These are phyloP conservation scores for Rhizophagus sp. DNA, from an alignment of 192 early-diverging fungal species.

Conservation along the genomic window DNA sequence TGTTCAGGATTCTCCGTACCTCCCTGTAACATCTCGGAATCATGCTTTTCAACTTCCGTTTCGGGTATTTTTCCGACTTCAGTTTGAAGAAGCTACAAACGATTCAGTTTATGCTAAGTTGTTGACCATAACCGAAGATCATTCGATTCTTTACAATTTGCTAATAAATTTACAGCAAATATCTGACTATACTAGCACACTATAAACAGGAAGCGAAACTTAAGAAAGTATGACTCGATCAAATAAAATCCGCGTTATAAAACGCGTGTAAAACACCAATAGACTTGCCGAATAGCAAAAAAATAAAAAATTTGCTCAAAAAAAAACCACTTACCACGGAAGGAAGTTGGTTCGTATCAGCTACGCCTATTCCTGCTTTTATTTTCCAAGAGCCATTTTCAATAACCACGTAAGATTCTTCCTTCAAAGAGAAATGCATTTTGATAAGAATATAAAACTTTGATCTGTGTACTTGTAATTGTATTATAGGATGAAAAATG, in stretches of 20 bases:
- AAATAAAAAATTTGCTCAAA: not conserved
- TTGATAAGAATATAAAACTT: too few relatives aligned
- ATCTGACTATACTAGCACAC: too few relatives aligned
- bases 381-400: constrained; percentile 79
- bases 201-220: too few relatives aligned
- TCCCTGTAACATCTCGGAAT: constrained; percentile 17
- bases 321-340: constrained; percentile 52
- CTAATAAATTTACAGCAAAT: not conserved
- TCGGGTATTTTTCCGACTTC: constrained; percentile 26
- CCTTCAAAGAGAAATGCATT: constrained; percentile 56
- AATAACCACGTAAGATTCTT: constrained; percentile 85
- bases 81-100: constrained; percentile 5
- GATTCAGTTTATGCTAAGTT: constrained; percentile 1
- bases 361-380: constrained; percentile 73
- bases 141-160: not conserved
- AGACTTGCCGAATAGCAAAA: not conserved
- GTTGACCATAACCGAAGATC: not conserved
- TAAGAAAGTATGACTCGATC: too few relatives aligned
- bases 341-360: constrained; percentile 76
- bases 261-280: not conserved
- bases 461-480: too few relatives aligned
- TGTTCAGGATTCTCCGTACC: constrained; percentile 8
- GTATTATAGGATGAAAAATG: too few relatives aligned
- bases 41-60: constrained; percentile 38
- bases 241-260: too few relatives aligned